phyloP scores from a whole-genome alignment of 257 asterid species.

The Eucommia ulmoides region DNA sequence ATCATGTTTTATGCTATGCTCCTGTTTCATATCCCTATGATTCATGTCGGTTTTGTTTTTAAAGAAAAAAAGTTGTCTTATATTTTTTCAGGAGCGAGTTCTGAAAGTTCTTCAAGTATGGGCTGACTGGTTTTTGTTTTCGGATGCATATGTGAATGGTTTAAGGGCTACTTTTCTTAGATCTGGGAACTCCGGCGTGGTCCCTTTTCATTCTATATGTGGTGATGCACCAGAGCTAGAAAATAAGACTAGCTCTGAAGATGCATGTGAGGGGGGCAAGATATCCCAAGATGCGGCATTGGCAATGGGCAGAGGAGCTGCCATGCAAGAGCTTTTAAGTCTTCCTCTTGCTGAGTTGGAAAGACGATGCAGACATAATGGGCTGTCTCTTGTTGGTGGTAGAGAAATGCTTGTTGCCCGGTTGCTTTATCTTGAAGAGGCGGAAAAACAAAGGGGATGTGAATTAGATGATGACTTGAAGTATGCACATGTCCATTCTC shows the following conservation, averaged over 20 bases:
- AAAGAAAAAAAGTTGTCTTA: too few species aligned
- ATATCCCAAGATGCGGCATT: conserved; percentile 68
- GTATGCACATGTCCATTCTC: conserved; percentile 41
- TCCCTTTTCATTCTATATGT: conserved; percentile 74
- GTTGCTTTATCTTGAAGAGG: conserved; percentile 83
- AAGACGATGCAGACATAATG: conserved; percentile 87
- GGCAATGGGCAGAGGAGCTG: conserved; percentile 95
- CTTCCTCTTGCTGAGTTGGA: conserved; percentile 78
- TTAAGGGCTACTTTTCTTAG: conserved; percentile 88
- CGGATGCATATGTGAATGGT: conserved; percentile 89
- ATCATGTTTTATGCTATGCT: too few species aligned
- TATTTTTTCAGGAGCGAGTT: conserved; percentile 74
- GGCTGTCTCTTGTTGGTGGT: conserved; percentile 81
- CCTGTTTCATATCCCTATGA: not conserved
- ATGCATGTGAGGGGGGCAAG: conserved; percentile 32
- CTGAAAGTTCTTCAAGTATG: conserved; percentile 89
- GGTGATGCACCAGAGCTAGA: conserved; percentile 86
- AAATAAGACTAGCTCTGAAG: conserved; percentile 43
- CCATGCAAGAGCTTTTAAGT: conserved; percentile 59
- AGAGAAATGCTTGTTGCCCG: conserved; percentile 93
- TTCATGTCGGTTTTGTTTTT: conserved; percentile 6
- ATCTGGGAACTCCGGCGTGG: conserved; percentile 68
- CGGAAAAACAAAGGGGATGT: conserved; percentile 71
- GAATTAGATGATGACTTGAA: conserved; percentile 69
- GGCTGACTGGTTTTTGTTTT: conserved; percentile 93